Conservation (phyloP, 257 asterid genomes). For the Capsicum pubescens region DNA sequence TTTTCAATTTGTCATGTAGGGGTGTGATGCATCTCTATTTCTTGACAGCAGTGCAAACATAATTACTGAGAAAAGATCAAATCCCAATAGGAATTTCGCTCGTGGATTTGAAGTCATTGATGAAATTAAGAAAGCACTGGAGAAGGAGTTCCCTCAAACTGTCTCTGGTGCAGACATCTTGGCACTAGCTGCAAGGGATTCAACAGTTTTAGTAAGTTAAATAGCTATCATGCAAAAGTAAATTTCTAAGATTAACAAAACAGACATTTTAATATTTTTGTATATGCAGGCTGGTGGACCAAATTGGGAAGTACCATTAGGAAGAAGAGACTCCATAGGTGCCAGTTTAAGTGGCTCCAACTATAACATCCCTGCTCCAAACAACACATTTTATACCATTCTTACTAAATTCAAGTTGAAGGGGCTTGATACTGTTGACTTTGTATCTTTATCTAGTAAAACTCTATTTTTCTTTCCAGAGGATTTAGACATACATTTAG, state of each 20-base stretch:
- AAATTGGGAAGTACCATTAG: conserved; percentile 80
- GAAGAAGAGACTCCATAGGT: conserved; percentile 79
- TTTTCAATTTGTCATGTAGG: conserved; percentile 48
- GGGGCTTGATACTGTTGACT: conserved; percentile 80
- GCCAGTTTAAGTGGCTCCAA: conserved; percentile 93
- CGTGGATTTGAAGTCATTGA: conserved; percentile 89
- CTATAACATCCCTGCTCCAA: conserved; percentile 90
- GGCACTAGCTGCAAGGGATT: conserved; percentile 84
- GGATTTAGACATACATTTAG: background rate
- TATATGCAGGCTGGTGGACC: conserved; percentile 73
- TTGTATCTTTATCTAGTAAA: conserved; percentile 84
- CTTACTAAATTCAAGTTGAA: conserved; percentile 77
- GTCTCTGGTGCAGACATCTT: conserved; percentile 88
- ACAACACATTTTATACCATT: conserved; percentile 85
- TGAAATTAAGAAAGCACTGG: conserved; percentile 77
- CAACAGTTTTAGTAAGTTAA: conserved; percentile 65
- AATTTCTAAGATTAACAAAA: background rate
- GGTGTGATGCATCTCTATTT: conserved; percentile 89
- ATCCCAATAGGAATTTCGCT: conserved; percentile 74
- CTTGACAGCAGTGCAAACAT: conserved; percentile 64
- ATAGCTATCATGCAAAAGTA: background rate
- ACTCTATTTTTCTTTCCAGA: background rate
- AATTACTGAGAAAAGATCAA: conserved; percentile 66
- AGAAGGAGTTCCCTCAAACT: conserved; percentile 73
- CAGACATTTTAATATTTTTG: background rate